These are phyloP conservation scores for Termitomyces sp. DNA, from an alignment of 768 basidiomycete genomes.

Conservation along the genomic window DNA sequence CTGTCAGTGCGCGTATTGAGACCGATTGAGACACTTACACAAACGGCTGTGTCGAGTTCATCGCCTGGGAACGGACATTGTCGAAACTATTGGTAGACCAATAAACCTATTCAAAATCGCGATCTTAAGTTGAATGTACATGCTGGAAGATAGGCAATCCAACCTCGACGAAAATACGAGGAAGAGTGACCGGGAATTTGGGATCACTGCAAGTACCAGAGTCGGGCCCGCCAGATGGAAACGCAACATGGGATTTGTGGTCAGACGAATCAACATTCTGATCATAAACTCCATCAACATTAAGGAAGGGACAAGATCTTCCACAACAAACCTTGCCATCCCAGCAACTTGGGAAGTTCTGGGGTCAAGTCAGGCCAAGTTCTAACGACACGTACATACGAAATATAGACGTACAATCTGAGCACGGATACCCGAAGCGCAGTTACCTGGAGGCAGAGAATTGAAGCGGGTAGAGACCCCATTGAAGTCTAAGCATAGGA, in stretches of 20 bases:
- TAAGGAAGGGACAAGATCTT: neutral
- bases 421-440: slow-evolving; percentile 43
- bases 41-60: slow-evolving; percentile 43
- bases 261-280: slow-evolving; percentile 42
- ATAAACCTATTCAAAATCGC: slow-evolving; percentile 30
- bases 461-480: slow-evolving; percentile 32
- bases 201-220: slow-evolving; percentile 42
- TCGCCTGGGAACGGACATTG: slow-evolving; percentile 30
- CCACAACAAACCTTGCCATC: slow-evolving; percentile 37
- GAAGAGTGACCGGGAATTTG: slow-evolving; percentile 37
- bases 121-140: neutral
- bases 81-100: slow-evolving; percentile 35
- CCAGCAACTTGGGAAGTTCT: slow-evolving; percentile 55
- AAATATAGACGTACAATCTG: slow-evolving; percentile 36
- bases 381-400: neutral
- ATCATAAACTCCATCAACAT: neutral
- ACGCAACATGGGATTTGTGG: slow-evolving; percentile 48
- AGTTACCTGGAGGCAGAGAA: slow-evolving; percentile 29
- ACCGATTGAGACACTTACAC: slow-evolving; percentile 29
- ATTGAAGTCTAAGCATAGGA: slow-evolving; percentile 42
- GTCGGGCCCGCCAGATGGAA: slow-evolving; percentile 40
- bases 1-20: neutral
- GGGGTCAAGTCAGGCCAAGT: neutral
- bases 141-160: neutral
- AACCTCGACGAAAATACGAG: slow-evolving; percentile 50